Base-by-base conservation (phyloP, 1,139 yeast species). In the Keqinozyma sinolaborantium region DNA sequence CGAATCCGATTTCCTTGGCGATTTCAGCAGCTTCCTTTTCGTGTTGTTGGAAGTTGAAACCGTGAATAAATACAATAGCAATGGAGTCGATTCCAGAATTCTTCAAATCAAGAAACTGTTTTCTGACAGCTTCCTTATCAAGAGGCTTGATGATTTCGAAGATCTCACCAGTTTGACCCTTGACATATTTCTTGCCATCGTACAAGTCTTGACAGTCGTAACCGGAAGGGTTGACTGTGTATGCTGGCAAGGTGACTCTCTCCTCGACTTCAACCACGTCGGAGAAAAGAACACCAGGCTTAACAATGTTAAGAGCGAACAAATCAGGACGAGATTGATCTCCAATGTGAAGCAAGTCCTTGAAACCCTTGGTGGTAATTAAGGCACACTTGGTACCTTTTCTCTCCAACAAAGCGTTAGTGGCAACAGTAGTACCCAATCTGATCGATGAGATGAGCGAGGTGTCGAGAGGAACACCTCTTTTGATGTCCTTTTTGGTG, bases 371-470 rank as follows among this genome's bases (percentile, higher is more conserved):
- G n/a, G 86, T 79, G 8, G 80, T 78, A 3, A 80, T 43, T 34
- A 80, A 60, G 2, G 83, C 86, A 41, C 79, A 77, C 10, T 74
- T 55, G 32, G 78, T 80, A 30, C 87, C 87, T 44, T 79, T 77
- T 35, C 87, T 64, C 44, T 80, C 87, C 33, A 80, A 58, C 16
- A 84, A 63, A 3, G 92, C 90, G 51, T 77, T 78, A 1, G 94
- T 84, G 1, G 94, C 92, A 14, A 83, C 84, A 0, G 94, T 84
- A 2, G 94, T 83, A 9, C 94, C 94, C 76, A 83, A 76, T 40
- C 90, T 66, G 25, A 83, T 73, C 26, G 79, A 70, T 58, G 50
- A 40, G 8, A 58, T 50, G 28, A 60, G 58, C 14, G 66, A 47
- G n/a, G 67, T 64, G 25, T 51, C 58, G 27, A 50, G 41, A 23